Evolutionary conservation across 2,329 filamentous ascomycete species (phyloP).

Genomic region (Fusarium annulatum): DNA sequence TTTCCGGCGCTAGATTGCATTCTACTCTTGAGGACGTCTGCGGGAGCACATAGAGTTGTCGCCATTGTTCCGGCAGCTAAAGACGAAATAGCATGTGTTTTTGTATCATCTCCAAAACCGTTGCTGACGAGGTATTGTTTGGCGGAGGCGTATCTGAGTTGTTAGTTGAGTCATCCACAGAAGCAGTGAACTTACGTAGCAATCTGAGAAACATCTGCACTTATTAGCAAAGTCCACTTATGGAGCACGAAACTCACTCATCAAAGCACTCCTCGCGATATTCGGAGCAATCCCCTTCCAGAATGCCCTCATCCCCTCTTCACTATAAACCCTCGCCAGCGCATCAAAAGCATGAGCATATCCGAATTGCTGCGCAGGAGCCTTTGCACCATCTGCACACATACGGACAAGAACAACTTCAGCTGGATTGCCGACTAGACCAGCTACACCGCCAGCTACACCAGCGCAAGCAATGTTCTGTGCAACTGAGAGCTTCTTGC

Average conservation of each 20-base stretch:
- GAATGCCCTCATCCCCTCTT: conserved; percentile 55
- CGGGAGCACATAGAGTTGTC: conserved; percentile 58
- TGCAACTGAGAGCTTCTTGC: conserved; percentile 47
- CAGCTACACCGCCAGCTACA: conserved; percentile 55
- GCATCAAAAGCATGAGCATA: conserved; percentile 54
- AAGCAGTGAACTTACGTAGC: conserved; percentile 49
- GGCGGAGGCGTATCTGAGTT: conserved; percentile 48
- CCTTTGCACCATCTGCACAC: conserved; percentile 58
- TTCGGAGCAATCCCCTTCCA: conserved; percentile 54
- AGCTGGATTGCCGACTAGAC: conserved; percentile 58
- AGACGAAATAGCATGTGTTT: conserved; percentile 55
- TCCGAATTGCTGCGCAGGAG: conserved; percentile 49
- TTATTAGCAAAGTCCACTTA: conserved; percentile 11
- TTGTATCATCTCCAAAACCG: conserved; percentile 52
- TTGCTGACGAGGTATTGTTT: conserved; percentile 48
- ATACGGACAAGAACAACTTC: conserved; percentile 58
- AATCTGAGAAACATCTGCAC: conserved; percentile 56
- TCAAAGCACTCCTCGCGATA: conserved; percentile 55
- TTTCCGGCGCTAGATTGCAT: conserved; percentile 50
- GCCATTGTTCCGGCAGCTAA: conserved; percentile 58
- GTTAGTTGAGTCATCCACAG: background rate
- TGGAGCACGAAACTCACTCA: conserved; percentile 49
- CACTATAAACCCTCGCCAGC: conserved; percentile 39
- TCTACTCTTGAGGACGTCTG: conserved; percentile 58
- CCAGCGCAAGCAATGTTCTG: conserved; percentile 55